phyloP scores from a whole-genome alignment of 345 rosid genomes.

The Raphanus raphanistrum region DNA sequence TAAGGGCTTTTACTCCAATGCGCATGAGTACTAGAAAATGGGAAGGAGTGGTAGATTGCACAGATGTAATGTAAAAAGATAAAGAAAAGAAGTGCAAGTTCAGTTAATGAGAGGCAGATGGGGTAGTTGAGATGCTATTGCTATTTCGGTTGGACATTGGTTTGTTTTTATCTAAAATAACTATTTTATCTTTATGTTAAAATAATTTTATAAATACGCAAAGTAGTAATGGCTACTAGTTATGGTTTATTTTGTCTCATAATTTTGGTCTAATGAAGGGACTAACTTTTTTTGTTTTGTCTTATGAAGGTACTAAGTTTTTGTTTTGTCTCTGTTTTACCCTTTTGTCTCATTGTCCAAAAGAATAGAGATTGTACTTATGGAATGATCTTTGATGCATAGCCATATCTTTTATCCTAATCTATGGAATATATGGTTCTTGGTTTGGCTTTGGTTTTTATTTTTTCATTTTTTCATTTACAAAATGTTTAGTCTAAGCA shows the following conservation, averaged over 20 bases:
- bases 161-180: slow-evolving; percentile 30
- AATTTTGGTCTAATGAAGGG: background rate
- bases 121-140: slow-evolving; percentile 35
- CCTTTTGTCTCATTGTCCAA: slow-evolving; percentile 12
- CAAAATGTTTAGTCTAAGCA: background rate
- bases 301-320: slow-evolving; percentile 2
- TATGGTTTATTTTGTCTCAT: slow-evolving; percentile 16
- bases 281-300: background rate
- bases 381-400: background rate
- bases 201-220: background rate
- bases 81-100: slow-evolving; percentile 24
- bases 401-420: background rate
- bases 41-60: slow-evolving; percentile 11
- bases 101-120: slow-evolving; percentile 37
- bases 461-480: background rate
- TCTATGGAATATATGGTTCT: background rate
- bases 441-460: background rate
- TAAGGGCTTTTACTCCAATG: slow-evolving; percentile 12
- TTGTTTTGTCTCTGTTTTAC: background rate
- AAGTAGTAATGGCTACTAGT: background rate
- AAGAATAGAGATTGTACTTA: background rate
- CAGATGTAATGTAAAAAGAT: background rate
- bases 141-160: slow-evolving; percentile 30
- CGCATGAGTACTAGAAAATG: slow-evolving; percentile 13
- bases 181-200: slow-evolving; percentile 7